Percentiles rank a stretch among this genome's conserved stretches.
phyloP scores from a whole-genome alignment of 1,284 basidiomycete species.

The Tilletia horrida region DNA sequence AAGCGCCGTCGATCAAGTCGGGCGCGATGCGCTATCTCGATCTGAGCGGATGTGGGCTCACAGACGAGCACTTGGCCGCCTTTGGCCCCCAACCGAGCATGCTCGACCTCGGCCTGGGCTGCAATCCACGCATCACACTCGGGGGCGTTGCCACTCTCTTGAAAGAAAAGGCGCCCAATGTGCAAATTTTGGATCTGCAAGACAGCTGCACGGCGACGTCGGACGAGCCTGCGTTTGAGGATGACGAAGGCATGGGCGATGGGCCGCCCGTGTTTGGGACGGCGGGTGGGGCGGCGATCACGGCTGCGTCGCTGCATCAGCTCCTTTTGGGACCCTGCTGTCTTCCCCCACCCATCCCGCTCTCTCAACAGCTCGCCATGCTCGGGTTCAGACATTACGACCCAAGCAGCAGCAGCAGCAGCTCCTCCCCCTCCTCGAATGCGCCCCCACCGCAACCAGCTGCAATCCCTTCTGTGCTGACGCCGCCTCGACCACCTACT shows the following conservation, averaged over 20 bases:
- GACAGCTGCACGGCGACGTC: constrained; percentile 60
- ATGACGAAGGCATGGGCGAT: neutral
- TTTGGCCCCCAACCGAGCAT: constrained; percentile 69
- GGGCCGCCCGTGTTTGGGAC: constrained; percentile 63
- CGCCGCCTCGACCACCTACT: constrained; percentile 58
- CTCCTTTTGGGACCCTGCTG: constrained; percentile 58
- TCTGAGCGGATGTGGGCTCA: constrained; percentile 76
- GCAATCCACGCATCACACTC: constrained; percentile 72
- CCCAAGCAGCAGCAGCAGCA: constrained; percentile 21
- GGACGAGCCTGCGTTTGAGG: constrained; percentile 57
- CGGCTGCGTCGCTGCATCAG: constrained; percentile 61
- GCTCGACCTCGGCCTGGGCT: constrained; percentile 66
- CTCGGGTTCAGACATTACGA: constrained; percentile 36
- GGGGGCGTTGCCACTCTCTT: constrained; percentile 70
- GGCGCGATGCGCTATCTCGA: constrained; percentile 82
- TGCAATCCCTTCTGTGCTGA: neutral
- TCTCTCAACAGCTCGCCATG: constrained; percentile 45
- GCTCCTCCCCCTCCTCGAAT: constrained; percentile 33
- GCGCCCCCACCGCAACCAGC: too few relatives aligned
- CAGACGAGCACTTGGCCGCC: constrained; percentile 59
- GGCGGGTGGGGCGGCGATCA: constrained; percentile 60
- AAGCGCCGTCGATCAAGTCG: constrained; percentile 75
- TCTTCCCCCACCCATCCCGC: constrained; percentile 41
- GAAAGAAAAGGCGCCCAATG: constrained; percentile 66
- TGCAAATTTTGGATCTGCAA: constrained; percentile 80